Conservation (phyloP, 805 yeast genomes). For the Teunomyces atbi region DNA sequence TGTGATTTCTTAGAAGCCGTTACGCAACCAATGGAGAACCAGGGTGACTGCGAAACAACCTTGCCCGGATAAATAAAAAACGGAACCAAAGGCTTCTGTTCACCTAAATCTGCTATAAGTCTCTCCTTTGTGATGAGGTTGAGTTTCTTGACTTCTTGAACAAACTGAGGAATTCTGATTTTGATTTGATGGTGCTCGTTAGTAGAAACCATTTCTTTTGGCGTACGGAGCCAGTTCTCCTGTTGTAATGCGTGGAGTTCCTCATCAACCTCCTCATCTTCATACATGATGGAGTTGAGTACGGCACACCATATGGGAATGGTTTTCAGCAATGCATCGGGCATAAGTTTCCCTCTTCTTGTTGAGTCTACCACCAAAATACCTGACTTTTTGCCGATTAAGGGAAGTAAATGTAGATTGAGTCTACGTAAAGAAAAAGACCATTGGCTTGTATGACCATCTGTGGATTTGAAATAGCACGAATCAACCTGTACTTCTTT, state of each 20-base stretch:
- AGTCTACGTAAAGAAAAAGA: conserved; percentile 69
- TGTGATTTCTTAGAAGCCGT: conserved; percentile 54
- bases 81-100: conserved; percentile 55
- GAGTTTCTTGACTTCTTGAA: conserved; percentile 39
- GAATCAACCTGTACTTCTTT: conserved; percentile 42
- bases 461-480: conserved; percentile 85
- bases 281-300: conserved; percentile 54
- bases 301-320: conserved; percentile 92
- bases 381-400: conserved; percentile 45
- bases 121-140: conserved; percentile 36
- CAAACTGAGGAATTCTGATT: conserved; percentile 48
- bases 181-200: conserved; percentile 57
- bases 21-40: conserved; percentile 47
- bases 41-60: conserved; percentile 2
- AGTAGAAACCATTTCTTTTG: conserved; percentile 51
- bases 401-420: conserved; percentile 66
- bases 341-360: conserved; percentile 77
- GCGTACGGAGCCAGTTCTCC: conserved; percentile 44
- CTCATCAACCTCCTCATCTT: conserved; percentile 12
- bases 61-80: conserved; percentile 61
- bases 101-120: conserved; percentile 26
- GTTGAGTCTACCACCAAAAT: conserved; percentile 77
- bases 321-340: conserved; percentile 85
- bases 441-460: conserved; percentile 87
- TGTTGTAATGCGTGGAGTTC: conserved; percentile 3